Conservation (phyloP, 2,329 filamentous ascomycete genomes). For the Fusarium marasasianum region DNA sequence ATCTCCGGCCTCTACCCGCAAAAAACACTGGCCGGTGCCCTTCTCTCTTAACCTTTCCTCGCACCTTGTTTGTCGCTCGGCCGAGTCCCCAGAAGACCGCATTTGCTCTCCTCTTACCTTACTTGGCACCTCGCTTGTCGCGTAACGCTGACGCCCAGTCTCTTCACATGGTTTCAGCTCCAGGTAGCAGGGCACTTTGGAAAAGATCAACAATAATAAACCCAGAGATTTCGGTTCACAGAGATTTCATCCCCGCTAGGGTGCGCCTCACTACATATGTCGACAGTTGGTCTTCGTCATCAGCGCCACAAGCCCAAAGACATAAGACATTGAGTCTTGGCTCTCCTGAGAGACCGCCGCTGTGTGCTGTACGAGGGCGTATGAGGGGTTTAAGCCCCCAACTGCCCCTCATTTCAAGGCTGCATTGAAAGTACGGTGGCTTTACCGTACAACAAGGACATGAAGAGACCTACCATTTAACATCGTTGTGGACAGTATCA, state of each 20-base stretch:
- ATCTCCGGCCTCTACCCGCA: constrained; percentile 36
- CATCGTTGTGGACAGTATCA: not conserved
- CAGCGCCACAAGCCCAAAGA: constrained; percentile 21
- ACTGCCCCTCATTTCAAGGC: constrained; percentile 26
- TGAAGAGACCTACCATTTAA: too few species aligned
- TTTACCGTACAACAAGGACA: not conserved
- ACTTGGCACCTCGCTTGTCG: constrained; percentile 16
- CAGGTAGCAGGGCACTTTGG: constrained; percentile 25
- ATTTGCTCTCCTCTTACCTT: constrained; percentile 6
- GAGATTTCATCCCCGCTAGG: constrained; percentile 21
- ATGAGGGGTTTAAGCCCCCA: constrained; percentile 27
- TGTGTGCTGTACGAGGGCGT: constrained; percentile 17
- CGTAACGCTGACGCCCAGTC: constrained; percentile 21
- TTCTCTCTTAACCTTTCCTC: not conserved
- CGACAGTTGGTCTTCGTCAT: constrained; percentile 8
- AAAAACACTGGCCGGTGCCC: constrained; percentile 1
- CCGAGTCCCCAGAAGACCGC: constrained; percentile 39
- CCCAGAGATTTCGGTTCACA: constrained; percentile 24
- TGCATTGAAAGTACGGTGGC: not conserved
- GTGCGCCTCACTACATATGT: constrained; percentile 1
- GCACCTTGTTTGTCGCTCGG: constrained; percentile 35
- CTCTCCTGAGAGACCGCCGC: constrained; percentile 22
- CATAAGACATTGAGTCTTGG: constrained; percentile 30
- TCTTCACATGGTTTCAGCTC: constrained; percentile 38
- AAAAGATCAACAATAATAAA: constrained; percentile 36